Conservation (phyloP, 2,329 filamentous ascomycete genomes). For the Endocalyx cinctus region DNA sequence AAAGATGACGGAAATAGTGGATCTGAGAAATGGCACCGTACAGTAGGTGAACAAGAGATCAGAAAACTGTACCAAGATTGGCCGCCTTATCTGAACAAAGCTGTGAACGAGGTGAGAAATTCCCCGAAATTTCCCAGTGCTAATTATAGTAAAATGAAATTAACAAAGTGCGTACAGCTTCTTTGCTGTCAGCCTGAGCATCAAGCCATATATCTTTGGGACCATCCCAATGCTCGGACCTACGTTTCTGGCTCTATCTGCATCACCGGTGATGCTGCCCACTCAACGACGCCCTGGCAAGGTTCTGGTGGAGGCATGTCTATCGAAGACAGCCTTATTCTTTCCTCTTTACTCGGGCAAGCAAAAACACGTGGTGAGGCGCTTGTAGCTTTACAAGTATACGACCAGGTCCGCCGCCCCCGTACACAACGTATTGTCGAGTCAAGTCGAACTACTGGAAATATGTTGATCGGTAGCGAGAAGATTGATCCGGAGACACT, state of each 20-base stretch:
- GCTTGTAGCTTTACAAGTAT: constrained; percentile 9
- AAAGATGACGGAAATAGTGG: constrained; percentile 6
- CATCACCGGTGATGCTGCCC: constrained; percentile 14
- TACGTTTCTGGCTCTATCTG: constrained; percentile 17
- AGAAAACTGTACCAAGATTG: constrained; percentile 12
- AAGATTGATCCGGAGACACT: constrained; percentile 6
- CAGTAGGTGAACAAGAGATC: constrained; percentile 13
- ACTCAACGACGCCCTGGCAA: constrained; percentile 17
- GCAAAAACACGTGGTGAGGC: constrained; percentile 9
- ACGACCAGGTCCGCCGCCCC: constrained; percentile 15
- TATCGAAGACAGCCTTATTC: constrained; percentile 16
- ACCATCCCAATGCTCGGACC: constrained; percentile 13
- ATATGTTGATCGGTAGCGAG: constrained; percentile 9
- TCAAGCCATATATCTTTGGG: constrained; percentile 18
- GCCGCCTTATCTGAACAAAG: constrained; percentile 15
- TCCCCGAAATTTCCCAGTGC: neutral
- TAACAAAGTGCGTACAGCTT: constrained; percentile 8
- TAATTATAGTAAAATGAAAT: neutral
- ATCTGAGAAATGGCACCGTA: constrained; percentile 14
- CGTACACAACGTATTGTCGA: constrained; percentile 20
- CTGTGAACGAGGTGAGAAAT: constrained; percentile 15
- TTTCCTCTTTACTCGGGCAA: constrained; percentile 13
- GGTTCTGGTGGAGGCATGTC: constrained; percentile 18
- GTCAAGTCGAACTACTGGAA: constrained; percentile 14
- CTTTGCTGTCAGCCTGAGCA: constrained; percentile 17